Percentiles rank a stretch among this genome's conserved stretches.
These are phyloP conservation scores for Trichoderma guizhouense DNA, from an alignment of 2,329 filamentous ascomycete species.

Conservation along the genomic window DNA sequence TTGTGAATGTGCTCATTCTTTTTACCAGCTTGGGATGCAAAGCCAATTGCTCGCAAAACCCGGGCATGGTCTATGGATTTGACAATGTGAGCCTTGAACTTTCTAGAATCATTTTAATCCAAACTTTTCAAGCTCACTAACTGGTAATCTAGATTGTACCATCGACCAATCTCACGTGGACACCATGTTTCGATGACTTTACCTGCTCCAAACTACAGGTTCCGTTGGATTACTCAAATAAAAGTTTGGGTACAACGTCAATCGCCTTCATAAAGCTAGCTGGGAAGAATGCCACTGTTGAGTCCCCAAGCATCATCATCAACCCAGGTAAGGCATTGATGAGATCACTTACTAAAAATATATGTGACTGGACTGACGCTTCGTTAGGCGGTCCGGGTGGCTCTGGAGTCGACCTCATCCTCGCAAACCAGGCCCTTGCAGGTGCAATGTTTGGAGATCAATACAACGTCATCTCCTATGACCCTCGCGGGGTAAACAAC, in stretches of 20 bases:
- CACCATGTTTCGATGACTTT: background rate
- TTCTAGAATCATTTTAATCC: background rate
- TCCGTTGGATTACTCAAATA: background rate
- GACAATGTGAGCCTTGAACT: background rate
- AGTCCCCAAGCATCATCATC: background rate
- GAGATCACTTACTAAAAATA: background rate
- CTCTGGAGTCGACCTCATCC: constrained; percentile 1
- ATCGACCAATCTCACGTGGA: background rate
- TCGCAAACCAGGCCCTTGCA: background rate
- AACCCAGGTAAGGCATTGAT: background rate
- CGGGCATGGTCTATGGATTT: background rate
- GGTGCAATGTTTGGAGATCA: background rate
- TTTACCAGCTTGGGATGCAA: background rate
- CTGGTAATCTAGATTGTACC: background rate
- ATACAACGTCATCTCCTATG: background rate
- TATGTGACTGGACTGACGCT: background rate
- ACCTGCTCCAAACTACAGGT: background rate
- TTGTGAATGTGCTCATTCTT: background rate
- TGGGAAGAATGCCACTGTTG: background rate
- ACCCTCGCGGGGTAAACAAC: constrained; percentile 1
- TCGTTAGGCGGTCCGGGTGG: background rate
- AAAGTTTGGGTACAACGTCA: background rate
- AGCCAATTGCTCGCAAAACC: background rate
- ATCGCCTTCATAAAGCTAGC: background rate
- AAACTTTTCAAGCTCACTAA: background rate